Base-by-base conservation (phyloP, 1,284 basidiomycete genomes). In the Ustilago xerochloae region DNA sequence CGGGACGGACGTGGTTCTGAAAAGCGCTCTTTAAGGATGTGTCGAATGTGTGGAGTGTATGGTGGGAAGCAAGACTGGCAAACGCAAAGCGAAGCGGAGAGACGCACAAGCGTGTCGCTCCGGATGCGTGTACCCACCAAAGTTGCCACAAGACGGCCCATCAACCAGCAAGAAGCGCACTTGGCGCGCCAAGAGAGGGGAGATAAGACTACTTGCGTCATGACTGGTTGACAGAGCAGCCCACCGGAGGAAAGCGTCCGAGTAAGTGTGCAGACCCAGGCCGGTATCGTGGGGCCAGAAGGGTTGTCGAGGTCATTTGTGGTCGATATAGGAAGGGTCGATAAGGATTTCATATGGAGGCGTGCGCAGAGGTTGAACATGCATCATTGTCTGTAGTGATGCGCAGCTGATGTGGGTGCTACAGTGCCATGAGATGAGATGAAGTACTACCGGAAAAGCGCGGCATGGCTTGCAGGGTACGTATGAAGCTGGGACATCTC, bases 271-370 rank as follows among this genome's bases (percentile, higher is more conserved):
- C 32, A 28, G 18, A 16, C 6, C 24, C 16, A 43, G 26, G 47
- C 48, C 57, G 57, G 57, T 45, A 24, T 15, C 30, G 45, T 26
- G 45, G 35, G 38, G 35, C 45, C 33, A 46, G 48, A 16, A 20
- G 12, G 7, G 48, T 10, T 49, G 41, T 51, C 39, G 28, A 47
- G 32, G 48, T 28, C 20, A 33, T 12, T 24, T 38, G 35, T 0
- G 13, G 28, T 16, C 20, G 45, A 46, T 45, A 36, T 12, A 36
- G 35, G 28, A 6, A 39, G 35, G 18, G 16, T 32, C 18, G 51
- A 46, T 56, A 51, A 50, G 50, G 46, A 24, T 24, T 69, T 69
- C 66, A 69, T 69, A 28, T 51, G 26, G 45, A 30, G 16, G 39
- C n/a, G 22, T 36, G 51, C 24, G 47, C 54, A 47, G 49, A 15